Evolutionary conservation across 1,284 basidiomycete species (phyloP).

Genomic region (Moesziomyces parantarcticus): DNA sequence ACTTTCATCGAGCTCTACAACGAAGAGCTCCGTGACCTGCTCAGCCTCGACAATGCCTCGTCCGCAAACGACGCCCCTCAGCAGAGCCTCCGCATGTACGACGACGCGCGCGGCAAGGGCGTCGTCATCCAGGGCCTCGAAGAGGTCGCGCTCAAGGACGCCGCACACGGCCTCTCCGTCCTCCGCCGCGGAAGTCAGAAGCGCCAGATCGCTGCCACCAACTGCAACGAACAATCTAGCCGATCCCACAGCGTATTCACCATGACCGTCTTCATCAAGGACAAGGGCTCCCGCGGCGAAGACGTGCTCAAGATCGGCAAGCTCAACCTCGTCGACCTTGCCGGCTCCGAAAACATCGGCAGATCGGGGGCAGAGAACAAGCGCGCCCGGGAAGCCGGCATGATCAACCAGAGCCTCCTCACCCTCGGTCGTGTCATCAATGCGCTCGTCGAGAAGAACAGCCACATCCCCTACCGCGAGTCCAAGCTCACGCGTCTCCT

Average conservation of each 20-base stretch:
- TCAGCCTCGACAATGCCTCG: slow-evolving; percentile 71
- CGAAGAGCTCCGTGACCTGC: slow-evolving; percentile 80
- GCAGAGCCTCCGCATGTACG: slow-evolving; percentile 76
- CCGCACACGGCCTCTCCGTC: slow-evolving; percentile 84
- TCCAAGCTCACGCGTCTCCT: slow-evolving; percentile 93
- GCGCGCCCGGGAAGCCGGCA: slow-evolving; percentile 93
- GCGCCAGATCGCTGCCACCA: slow-evolving; percentile 93
- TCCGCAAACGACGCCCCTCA: slow-evolving; percentile 11
- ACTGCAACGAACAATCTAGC: slow-evolving; percentile 96
- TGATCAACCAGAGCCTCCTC: slow-evolving; percentile 97
- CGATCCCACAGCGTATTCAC: slow-evolving; percentile 99
- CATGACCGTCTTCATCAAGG: slow-evolving; percentile 92
- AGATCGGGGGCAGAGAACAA: slow-evolving; percentile 95
- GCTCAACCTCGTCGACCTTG: slow-evolving; percentile 95
- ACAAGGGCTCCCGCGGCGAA: slow-evolving; percentile 78
- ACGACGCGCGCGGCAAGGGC: slow-evolving; percentile 79
- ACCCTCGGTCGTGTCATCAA: slow-evolving; percentile 98
- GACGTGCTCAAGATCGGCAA: slow-evolving; percentile 93
- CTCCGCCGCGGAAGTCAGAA: slow-evolving; percentile 89
- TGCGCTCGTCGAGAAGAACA: slow-evolving; percentile 88
- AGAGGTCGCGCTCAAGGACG: slow-evolving; percentile 85
- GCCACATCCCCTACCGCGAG: slow-evolving; percentile 87
- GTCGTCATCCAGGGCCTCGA: slow-evolving; percentile 95
- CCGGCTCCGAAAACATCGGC: slow-evolving; percentile 97
- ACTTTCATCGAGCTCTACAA: slow-evolving; percentile 99